A percentile compares a stretch with the other conserved stretches of the same genome.
Evolutionary conservation across 176 grass and related monocot species (phyloP).

Genomic region (Aegilops sharonensis): DNA sequence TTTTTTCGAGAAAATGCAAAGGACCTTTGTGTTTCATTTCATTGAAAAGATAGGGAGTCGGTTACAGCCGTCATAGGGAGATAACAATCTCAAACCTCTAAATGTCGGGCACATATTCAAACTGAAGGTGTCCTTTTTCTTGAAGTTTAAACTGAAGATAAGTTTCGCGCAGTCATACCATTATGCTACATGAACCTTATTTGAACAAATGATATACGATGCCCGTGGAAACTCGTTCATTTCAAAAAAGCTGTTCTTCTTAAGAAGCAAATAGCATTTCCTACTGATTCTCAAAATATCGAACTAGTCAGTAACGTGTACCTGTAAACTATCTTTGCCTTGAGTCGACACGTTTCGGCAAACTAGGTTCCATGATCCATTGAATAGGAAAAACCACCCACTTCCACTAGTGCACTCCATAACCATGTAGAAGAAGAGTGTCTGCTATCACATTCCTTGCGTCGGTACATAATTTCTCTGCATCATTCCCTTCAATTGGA

Average conservation of each 20-base stretch:
- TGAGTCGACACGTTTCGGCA: neutral
- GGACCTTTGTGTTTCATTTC: no score
- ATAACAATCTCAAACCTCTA: constrained; percentile 2
- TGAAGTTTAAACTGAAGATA: neutral
- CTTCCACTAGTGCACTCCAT: constrained; percentile 55
- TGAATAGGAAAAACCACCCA: neutral
- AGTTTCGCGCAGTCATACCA: neutral
- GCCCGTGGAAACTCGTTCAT: neutral
- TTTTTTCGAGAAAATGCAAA: neutral
- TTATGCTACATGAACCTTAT: neutral
- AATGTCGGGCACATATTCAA: neutral
- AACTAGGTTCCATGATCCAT: neutral
- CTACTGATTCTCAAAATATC: neutral
- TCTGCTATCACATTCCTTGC: constrained; percentile 70
- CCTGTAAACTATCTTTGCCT: constrained; percentile 25
- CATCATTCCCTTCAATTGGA: constrained; percentile 61
- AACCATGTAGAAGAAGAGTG: constrained; percentile 67
- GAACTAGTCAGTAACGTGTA: neutral
- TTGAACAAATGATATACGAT: neutral
- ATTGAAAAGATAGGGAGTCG: no score
- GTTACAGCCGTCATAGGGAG: no score
- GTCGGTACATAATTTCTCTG: constrained; percentile 59
- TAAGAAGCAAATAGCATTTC: neutral
- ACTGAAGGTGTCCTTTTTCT: neutral
- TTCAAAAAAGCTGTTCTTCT: neutral